Conservation (phyloP, 2,329 filamentous ascomycete genomes). For the Zymoseptoria brevis region DNA sequence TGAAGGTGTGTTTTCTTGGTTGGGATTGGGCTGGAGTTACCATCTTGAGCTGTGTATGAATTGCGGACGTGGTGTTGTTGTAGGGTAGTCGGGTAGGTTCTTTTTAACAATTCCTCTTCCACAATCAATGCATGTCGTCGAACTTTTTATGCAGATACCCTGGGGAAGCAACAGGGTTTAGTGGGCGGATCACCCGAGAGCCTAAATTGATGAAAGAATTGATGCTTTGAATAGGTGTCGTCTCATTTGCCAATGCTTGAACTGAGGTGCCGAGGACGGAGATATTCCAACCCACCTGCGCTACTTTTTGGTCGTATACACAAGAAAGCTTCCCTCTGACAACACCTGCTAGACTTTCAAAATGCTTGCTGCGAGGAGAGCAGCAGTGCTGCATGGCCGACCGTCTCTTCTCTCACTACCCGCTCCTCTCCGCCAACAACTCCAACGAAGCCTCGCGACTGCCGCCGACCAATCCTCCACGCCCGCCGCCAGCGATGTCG, state of each 20-base stretch:
- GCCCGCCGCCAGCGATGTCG: slow-evolving; percentile 28
- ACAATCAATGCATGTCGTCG: not conserved
- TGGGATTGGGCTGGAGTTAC: too few relatives aligned
- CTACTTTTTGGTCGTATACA: not conserved
- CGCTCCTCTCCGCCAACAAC: slow-evolving; percentile 17
- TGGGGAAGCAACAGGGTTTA: not conserved
- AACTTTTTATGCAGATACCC: slow-evolving; percentile 4
- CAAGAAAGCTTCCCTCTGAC: not conserved
- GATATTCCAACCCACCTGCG: too few relatives aligned
- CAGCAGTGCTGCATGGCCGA: slow-evolving; percentile 9
- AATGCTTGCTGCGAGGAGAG: slow-evolving; percentile 21
- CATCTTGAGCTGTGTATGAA: too few relatives aligned
- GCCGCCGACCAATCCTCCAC: slow-evolving; percentile 15
- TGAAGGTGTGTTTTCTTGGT: slow-evolving; percentile 61
- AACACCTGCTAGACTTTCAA: not conserved
- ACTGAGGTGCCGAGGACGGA: not conserved
- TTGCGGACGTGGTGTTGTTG: too few relatives aligned
- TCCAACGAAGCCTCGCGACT: slow-evolving; percentile 26
- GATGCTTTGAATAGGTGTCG: not conserved
- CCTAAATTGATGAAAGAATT: not conserved
- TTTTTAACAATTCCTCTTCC: too few relatives aligned
- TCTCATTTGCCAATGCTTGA: not conserved
- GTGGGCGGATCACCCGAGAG: not conserved
- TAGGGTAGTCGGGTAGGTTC: too few relatives aligned
- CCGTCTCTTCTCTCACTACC: slow-evolving; percentile 12